Conservation (phyloP, 2,329 filamentous ascomycete genomes). For the Microdochium bolleyi region DNA sequence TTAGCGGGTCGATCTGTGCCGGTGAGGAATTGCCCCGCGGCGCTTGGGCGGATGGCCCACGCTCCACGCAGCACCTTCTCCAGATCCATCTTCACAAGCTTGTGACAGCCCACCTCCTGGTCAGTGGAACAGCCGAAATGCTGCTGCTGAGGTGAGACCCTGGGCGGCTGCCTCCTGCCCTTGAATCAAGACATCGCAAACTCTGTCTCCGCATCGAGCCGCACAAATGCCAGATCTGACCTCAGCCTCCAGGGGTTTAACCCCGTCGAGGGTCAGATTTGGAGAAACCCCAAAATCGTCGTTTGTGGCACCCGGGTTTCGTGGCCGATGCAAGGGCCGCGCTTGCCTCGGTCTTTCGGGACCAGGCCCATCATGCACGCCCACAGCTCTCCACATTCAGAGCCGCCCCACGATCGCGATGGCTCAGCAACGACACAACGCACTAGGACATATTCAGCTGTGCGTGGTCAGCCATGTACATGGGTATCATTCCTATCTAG, state of each 20-base stretch:
- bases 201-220: no score
- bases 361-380: neutral
- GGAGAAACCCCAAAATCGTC: neutral
- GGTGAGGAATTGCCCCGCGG: no score
- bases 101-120: no score
- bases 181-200: neutral
- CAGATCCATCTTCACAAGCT: neutral
- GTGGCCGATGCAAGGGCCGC: neutral
- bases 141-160: no score
- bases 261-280: neutral
- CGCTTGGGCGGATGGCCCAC: no score
- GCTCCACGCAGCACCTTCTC: no score
- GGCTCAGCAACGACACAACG: no score
- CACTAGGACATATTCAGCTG: no score
- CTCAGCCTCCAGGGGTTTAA: neutral
- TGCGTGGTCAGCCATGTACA: neutral
- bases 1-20: no score
- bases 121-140: no score
- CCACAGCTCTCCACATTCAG: neutral
- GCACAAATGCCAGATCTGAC: no score
- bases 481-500: slow-evolving; percentile 3
- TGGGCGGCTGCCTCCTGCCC: neutral
- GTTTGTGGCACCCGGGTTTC: neutral
- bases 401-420: neutral
- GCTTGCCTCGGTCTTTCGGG: neutral